Percentiles rank a stretch among this genome's conserved stretches.
phyloP scores from a whole-genome alignment of 768 basidiomycete genomes.

The Serendipita sp. region DNA sequence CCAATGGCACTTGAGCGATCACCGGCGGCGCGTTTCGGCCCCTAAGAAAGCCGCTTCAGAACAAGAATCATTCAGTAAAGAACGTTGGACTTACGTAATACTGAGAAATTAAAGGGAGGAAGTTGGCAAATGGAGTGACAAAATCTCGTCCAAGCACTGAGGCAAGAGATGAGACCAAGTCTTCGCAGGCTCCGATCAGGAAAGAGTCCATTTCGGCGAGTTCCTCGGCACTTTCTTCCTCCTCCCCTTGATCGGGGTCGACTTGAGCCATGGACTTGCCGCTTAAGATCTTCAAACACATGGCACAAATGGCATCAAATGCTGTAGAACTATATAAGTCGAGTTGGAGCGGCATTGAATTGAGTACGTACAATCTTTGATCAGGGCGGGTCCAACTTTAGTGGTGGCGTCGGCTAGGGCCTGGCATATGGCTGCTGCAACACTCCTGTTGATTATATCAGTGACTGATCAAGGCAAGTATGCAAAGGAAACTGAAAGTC shows the following conservation, averaged over 20 bases:
- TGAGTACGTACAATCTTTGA: constrained; percentile 50
- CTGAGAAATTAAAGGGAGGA: constrained; percentile 78
- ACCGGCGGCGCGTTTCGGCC: constrained; percentile 69
- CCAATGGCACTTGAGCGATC: constrained; percentile 91
- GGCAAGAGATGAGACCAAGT: constrained; percentile 82
- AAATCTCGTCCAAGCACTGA: constrained; percentile 77
- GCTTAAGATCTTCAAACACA: constrained; percentile 73
- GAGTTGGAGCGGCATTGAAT: neutral
- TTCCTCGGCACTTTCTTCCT: constrained; percentile 63
- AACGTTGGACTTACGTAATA: constrained; percentile 56
- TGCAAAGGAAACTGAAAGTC: constrained; percentile 17
- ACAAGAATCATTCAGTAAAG: neutral
- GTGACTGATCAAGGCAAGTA: constrained; percentile 6
- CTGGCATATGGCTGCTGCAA: constrained; percentile 75
- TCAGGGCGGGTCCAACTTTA: constrained; percentile 75
- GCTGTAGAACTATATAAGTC: constrained; percentile 24
- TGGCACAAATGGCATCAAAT: constrained; percentile 59
- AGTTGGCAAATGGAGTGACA: constrained; percentile 60
- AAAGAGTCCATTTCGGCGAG: constrained; percentile 95
- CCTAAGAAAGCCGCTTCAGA: constrained; percentile 27
- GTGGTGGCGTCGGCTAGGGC: constrained; percentile 83
- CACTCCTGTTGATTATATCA: constrained; percentile 38
- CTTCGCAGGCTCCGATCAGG: constrained; percentile 82
- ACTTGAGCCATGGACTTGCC: constrained; percentile 94
- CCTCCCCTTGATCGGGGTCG: constrained; percentile 84